Conservation (phyloP, 2,329 filamentous ascomycete genomes). For the Neopestalotiopsis sp. region DNA sequence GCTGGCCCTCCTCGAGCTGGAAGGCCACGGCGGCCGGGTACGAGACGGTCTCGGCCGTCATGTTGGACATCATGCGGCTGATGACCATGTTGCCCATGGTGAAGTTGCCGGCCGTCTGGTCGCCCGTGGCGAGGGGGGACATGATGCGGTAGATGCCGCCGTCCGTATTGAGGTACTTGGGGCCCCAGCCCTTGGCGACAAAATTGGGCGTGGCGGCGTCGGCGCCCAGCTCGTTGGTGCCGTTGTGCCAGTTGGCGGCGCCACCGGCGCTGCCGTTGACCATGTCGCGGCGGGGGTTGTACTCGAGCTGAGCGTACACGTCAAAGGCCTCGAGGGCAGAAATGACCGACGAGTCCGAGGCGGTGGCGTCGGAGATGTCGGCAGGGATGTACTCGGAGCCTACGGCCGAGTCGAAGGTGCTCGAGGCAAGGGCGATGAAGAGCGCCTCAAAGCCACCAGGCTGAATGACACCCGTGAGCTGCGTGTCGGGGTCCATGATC, state of each 20-base stretch:
- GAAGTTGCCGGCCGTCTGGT: constrained; percentile 37
- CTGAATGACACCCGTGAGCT: constrained; percentile 49
- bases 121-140: constrained; percentile 45
- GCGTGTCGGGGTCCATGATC: constrained; percentile 50
- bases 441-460: constrained; percentile 55
- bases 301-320: constrained; percentile 47
- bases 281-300: constrained; percentile 43
- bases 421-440: constrained; percentile 41
- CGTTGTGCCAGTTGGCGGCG: constrained; percentile 42
- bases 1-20: constrained; percentile 33
- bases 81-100: constrained; percentile 9
- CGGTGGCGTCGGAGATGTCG: constrained; percentile 27
- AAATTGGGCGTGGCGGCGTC: constrained; percentile 43
- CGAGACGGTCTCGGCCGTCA: constrained; percentile 20
- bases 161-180: constrained; percentile 46
- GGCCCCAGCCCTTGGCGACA: constrained; percentile 50
- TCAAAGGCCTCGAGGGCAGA: constrained; percentile 44
- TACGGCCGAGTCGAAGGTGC: not conserved
- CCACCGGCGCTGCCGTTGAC: constrained; percentile 45
- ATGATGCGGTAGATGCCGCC: constrained; percentile 46
- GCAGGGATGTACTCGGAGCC: constrained; percentile 14
- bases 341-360: constrained; percentile 37
- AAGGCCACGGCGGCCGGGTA: constrained; percentile 24
- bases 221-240: constrained; percentile 37
- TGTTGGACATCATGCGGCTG: constrained; percentile 14